phyloP scores from a whole-genome alignment of 305 asterid genomes.

The Plantago coronopus region DNA sequence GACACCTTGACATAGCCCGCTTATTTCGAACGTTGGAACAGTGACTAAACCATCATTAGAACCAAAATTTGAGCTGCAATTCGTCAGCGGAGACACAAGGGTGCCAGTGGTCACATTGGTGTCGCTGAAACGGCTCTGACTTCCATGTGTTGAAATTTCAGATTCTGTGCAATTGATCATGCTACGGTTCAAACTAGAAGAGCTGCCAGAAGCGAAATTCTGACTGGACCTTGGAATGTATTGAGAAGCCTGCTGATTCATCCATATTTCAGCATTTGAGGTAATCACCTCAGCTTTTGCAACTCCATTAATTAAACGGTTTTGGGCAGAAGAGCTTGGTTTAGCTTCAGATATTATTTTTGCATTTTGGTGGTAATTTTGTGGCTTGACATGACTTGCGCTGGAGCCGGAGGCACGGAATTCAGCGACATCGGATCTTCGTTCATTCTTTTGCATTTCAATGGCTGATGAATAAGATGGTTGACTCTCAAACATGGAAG shows the following conservation, averaged over 20 bases:
- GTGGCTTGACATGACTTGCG: slow-evolving; percentile 18
- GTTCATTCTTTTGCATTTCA: slow-evolving; percentile 23
- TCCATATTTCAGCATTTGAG: slow-evolving; percentile 36
- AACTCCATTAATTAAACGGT: slow-evolving; percentile 30
- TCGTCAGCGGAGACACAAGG: slow-evolving; percentile 30
- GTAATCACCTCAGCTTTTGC: slow-evolving; percentile 49
- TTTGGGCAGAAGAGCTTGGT: slow-evolving; percentile 21
- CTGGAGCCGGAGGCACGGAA: slow-evolving; percentile 25
- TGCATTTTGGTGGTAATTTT: slow-evolving; percentile 20
- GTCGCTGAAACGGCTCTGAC: slow-evolving; percentile 25
- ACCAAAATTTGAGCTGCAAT: slow-evolving; percentile 24
- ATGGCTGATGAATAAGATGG: not conserved
- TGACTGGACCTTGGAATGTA: slow-evolving; percentile 13
- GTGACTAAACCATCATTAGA: slow-evolving; percentile 23
- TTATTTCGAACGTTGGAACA: slow-evolving; percentile 21
- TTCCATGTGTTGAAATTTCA: slow-evolving; percentile 21
- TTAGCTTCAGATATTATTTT: slow-evolving; percentile 19
- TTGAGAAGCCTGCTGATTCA: slow-evolving; percentile 30
- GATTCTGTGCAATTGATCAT: slow-evolving; percentile 27
- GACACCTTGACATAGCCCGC: slow-evolving; percentile 22
- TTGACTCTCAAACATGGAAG: slow-evolving; percentile 17
- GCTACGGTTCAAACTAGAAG: slow-evolving; percentile 15
- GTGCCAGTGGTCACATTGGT: slow-evolving; percentile 22
- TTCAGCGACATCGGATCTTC: slow-evolving; percentile 19
- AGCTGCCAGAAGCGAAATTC: slow-evolving; percentile 14